These are phyloP conservation scores for Populus pruinosa DNA, from an alignment of 345 rosid species.

Conservation along the genomic window DNA sequence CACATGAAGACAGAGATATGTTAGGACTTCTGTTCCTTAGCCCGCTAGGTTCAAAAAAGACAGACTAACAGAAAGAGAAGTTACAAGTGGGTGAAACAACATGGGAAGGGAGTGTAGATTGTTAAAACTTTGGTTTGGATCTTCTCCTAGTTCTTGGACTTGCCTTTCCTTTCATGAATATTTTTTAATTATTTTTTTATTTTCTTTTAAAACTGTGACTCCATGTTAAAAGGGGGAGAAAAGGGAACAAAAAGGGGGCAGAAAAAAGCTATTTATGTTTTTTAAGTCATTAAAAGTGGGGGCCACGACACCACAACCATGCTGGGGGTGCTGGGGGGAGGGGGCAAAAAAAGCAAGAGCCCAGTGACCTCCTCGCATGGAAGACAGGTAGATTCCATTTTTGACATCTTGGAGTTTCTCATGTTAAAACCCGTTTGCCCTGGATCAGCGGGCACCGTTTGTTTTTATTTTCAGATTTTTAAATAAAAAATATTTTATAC, in stretches of 20 bases:
- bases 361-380: not conserved
- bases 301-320: slow-evolving; percentile 28
- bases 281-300: slow-evolving; percentile 7
- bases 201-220: not conserved
- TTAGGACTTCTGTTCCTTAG: not conserved
- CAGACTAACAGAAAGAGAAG: not conserved
- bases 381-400: not conserved
- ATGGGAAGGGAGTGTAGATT: not conserved
- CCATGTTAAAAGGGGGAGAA: not conserved
- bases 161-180: slow-evolving; percentile 2
- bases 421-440: not conserved
- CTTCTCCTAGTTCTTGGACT: not conserved
- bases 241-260: slow-evolving; percentile 14
- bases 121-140: not conserved
- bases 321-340: slow-evolving; percentile 2
- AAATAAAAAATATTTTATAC: too few relatives aligned
- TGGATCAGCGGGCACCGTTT: too few relatives aligned
- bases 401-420: not conserved
- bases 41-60: slow-evolving; percentile 16
- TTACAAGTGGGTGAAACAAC: not conserved
- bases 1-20: slow-evolving; percentile 28
- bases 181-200: not conserved
- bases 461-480: too few relatives aligned
- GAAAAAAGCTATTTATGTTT: slow-evolving; percentile 2
- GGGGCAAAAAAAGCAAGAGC: too few relatives aligned